Evolutionary conservation across 2,329 filamentous ascomycete genomes (phyloP).

Genomic region (Leptographium radiaticola): DNA sequence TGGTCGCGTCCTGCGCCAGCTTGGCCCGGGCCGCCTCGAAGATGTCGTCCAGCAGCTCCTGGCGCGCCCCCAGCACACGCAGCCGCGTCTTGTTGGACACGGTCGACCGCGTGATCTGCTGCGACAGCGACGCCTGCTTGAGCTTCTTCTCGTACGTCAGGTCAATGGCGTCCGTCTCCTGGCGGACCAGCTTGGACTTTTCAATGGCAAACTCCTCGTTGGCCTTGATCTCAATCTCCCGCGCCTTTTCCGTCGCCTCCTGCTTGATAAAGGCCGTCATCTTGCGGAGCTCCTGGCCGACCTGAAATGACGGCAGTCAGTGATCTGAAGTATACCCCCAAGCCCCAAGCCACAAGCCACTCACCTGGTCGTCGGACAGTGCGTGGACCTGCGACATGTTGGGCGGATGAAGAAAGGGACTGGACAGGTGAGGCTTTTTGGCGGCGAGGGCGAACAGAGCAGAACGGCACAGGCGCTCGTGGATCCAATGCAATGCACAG

Average conservation of each 20-base stretch:
- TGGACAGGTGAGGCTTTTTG: slow-evolving; percentile 10
- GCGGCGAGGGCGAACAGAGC: too few relatives aligned
- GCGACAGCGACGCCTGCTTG: slow-evolving; percentile 95
- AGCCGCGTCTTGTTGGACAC: slow-evolving; percentile 93
- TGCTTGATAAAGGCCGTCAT: slow-evolving; percentile 99
- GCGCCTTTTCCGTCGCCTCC: slow-evolving; percentile 92
- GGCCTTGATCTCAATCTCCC: slow-evolving; percentile 95
- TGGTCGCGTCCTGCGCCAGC: slow-evolving; percentile 48
- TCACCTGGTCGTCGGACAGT: slow-evolving; percentile 94
- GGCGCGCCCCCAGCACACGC: slow-evolving; percentile 72
- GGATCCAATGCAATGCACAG: too few relatives aligned
- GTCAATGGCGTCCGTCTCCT: slow-evolving; percentile 91
- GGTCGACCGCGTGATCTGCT: slow-evolving; percentile 96
- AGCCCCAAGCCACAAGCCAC: slow-evolving; percentile 10
- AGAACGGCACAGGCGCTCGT: too few relatives aligned
- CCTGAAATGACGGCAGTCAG: slow-evolving; percentile 50
- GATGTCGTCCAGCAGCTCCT: slow-evolving; percentile 81
- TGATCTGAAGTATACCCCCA: too few relatives aligned
- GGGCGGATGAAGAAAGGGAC: slow-evolving; percentile 12
- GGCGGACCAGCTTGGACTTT: slow-evolving; percentile 94
- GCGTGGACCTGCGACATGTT: slow-evolving; percentile 88
- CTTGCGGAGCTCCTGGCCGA: slow-evolving; percentile 96
- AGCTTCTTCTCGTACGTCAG: slow-evolving; percentile 94
- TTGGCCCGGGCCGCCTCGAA: slow-evolving; percentile 70
- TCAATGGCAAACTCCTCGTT: slow-evolving; percentile 99